Percentiles rank a stretch among this genome's conserved stretches.
Evolutionary conservation across 1,284 basidiomycete species (phyloP).

Genomic region (Ceratobasidium sp.): DNA sequence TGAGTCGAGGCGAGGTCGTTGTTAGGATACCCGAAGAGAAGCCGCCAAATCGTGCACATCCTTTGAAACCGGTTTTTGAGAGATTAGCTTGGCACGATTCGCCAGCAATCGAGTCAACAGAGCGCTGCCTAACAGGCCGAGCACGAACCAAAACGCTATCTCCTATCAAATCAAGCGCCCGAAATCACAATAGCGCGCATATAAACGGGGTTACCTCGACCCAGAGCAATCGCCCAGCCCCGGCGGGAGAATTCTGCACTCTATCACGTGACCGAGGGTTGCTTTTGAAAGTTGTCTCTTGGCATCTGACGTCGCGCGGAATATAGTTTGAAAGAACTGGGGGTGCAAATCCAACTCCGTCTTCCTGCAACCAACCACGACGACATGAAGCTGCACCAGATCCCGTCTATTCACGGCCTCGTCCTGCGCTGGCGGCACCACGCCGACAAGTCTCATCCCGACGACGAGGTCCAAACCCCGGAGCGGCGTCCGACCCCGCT

Average conservation of each 20-base stretch:
- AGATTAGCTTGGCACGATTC: background rate
- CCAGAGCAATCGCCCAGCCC: background rate
- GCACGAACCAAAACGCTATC: background rate
- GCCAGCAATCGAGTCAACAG: background rate
- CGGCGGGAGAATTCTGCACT: background rate
- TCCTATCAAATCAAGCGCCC: background rate
- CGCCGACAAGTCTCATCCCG: background rate
- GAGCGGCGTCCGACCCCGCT: background rate
- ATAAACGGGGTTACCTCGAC: background rate
- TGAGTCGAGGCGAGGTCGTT: background rate
- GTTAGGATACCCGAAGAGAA: background rate
- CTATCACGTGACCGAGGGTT: background rate
- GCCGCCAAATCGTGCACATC: background rate
- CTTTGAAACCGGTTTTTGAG: background rate
- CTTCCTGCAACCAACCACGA: conserved; percentile 3
- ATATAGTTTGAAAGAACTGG: background rate
- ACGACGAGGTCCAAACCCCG: background rate
- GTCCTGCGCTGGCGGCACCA: conserved; percentile 41
- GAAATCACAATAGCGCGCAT: background rate
- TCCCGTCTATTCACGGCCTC: conserved; percentile 26
- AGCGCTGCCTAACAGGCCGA: background rate
- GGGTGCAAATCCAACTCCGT: background rate
- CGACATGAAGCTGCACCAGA: conserved; percentile 39
- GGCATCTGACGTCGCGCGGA: background rate
- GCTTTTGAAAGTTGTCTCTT: conserved; percentile 9